Evolutionary conservation across 2,329 filamentous ascomycete genomes (phyloP).

Genomic region (Paraphaeosphaeria minitans): DNA sequence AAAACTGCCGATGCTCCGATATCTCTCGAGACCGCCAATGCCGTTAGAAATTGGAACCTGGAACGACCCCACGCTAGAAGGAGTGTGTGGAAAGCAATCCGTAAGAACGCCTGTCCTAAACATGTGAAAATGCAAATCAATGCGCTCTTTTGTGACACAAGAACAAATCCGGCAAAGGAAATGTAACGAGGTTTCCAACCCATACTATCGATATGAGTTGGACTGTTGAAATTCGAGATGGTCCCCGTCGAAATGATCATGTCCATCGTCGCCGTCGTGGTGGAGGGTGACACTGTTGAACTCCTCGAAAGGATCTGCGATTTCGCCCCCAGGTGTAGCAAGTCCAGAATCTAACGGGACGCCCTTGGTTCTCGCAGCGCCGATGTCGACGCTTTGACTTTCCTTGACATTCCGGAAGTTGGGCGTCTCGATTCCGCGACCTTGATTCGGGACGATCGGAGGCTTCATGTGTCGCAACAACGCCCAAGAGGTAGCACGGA

Average conservation of each 20-base stretch:
- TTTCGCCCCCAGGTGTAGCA: constrained; percentile 80
- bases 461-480: constrained; percentile 97
- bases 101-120: constrained; percentile 26
- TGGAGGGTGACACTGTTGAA: constrained; percentile 98
- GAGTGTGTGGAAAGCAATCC: constrained; percentile 37
- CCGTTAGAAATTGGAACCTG: constrained; percentile 15
- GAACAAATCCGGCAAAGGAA: constrained; percentile 9
- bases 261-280: constrained; percentile 84
- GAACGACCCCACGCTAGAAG: constrained; percentile 28
- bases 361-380: constrained; percentile 65
- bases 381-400: constrained; percentile 88
- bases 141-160: constrained; percentile 18
- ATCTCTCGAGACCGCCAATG: constrained; percentile 17
- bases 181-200: neutral
- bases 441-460: constrained; percentile 91
- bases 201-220: constrained; percentile 29
- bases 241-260: constrained; percentile 40
- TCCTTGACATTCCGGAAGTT: constrained; percentile 99
- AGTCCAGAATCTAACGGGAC: constrained; percentile 86
- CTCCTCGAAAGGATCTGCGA: constrained; percentile 91
- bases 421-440: constrained; percentile 87
- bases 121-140: constrained; percentile 18
- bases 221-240: constrained; percentile 30
- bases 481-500: constrained; percentile 94
- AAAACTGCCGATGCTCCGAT: constrained; percentile 8